Conservation (phyloP, 2,329 filamentous ascomycete species). For the Decorospora gaudefroyi region DNA sequence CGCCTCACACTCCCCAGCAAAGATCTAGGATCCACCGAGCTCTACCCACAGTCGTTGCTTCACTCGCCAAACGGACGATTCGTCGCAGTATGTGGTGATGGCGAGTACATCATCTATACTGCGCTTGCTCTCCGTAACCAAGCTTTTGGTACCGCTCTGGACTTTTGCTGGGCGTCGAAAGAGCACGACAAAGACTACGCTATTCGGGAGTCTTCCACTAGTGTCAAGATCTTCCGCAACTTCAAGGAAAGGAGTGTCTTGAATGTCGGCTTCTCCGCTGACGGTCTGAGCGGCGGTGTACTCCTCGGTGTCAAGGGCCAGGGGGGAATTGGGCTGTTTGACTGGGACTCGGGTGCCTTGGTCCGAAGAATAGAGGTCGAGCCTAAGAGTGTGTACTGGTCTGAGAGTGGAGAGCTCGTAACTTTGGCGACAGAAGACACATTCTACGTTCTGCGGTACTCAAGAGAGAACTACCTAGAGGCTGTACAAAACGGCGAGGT, state of each 20-base stretch:
- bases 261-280: constrained; percentile 93
- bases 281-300: constrained; percentile 85
- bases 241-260: constrained; percentile 93
- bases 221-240: constrained; percentile 96
- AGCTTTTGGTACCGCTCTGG: constrained; percentile 90
- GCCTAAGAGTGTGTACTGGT: constrained; percentile 84
- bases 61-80: constrained; percentile 97
- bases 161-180: constrained; percentile 96
- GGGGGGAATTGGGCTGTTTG: constrained; percentile 92
- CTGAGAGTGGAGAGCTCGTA: constrained; percentile 91
- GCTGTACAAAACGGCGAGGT: constrained; percentile 80
- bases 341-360: constrained; percentile 88
- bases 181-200: constrained; percentile 99
- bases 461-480: constrained; percentile 82
- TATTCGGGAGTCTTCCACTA: constrained; percentile 90
- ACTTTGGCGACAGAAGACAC: constrained; percentile 91
- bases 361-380: constrained; percentile 89
- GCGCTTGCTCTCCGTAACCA: constrained; percentile 96
- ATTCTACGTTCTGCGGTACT: constrained; percentile 92
- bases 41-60: constrained; percentile 91
- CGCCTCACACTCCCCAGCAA: constrained; percentile 87
- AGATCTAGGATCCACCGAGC: constrained; percentile 92
- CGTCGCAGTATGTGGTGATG: constrained; percentile 88
- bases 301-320: constrained; percentile 93
- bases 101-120: constrained; percentile 99